Evolutionary conservation across 202 grass and related monocot genomes (phyloP).

Genomic region (Digitaria exilis): DNA sequence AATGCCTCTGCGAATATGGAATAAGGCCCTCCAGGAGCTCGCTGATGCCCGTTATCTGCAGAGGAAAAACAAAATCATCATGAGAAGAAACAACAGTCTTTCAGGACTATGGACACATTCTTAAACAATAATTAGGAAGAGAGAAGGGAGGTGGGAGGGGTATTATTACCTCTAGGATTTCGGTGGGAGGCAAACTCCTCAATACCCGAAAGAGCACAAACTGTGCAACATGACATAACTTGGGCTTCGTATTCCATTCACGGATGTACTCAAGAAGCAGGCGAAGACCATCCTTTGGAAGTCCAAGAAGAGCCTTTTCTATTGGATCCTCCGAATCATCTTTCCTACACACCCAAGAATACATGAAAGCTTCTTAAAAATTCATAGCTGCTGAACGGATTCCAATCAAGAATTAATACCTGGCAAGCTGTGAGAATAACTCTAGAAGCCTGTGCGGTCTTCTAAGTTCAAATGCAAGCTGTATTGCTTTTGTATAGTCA

Average conservation of each 20-base stretch:
- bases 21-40: conserved; percentile 88
- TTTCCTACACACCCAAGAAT: conserved; percentile 53
- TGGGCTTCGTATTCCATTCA: conserved; percentile 98
- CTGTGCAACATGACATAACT: conserved; percentile 96
- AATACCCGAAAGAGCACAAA: conserved; percentile 81
- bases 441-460: conserved; percentile 88
- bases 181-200: conserved; percentile 72
- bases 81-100: conserved; percentile 27
- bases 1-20: conserved; percentile 87
- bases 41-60: conserved; percentile 84
- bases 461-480: conserved; percentile 90
- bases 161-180: conserved; percentile 73
- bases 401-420: conserved; percentile 34
- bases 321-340: conserved; percentile 59
- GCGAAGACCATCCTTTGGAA: conserved; percentile 75
- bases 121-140: conserved; percentile 7
- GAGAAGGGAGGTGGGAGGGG: not conserved
- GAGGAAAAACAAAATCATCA: conserved; percentile 12
- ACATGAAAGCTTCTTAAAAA: conserved; percentile 21
- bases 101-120: not conserved
- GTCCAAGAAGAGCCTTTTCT: conserved; percentile 67
- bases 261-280: conserved; percentile 84
- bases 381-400: not conserved
- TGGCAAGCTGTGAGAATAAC: conserved; percentile 80
- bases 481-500: conserved; percentile 88